Evolutionary conservation across 2,329 filamentous ascomycete genomes (phyloP).

Genomic region (Emericellopsis atlantica): DNA sequence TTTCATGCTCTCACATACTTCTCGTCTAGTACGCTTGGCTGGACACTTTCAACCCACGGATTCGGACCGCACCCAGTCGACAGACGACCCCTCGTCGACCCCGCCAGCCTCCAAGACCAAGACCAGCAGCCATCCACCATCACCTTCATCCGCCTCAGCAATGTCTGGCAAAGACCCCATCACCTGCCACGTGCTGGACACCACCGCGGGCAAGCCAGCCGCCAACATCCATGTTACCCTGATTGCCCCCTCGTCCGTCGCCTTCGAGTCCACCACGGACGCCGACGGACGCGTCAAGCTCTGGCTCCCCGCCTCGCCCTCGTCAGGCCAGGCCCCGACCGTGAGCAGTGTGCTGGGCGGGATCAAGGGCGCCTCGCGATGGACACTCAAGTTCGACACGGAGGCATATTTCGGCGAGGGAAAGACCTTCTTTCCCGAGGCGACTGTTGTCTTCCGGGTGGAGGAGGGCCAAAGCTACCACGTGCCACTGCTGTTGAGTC

Average conservation of each 20-base stretch:
- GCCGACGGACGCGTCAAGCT: constrained; percentile 59
- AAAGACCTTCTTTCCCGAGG: constrained; percentile 49
- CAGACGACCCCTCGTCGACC: not conserved
- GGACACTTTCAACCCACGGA: too few relatives aligned
- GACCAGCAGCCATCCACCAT: not conserved
- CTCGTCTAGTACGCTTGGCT: too few relatives aligned
- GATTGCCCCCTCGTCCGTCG: constrained; percentile 13
- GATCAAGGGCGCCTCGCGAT: constrained; percentile 34
- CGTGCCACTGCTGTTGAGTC: constrained; percentile 64
- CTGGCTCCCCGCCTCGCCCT: constrained; percentile 50
- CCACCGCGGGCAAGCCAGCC: constrained; percentile 58
- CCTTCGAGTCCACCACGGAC: constrained; percentile 59
- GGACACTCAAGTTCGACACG: constrained; percentile 63
- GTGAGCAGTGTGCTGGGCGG: constrained; percentile 41
- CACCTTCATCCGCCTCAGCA: not conserved
- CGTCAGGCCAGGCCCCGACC: constrained; percentile 43
- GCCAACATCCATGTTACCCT: constrained; percentile 54
- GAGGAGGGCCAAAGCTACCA: constrained; percentile 57
- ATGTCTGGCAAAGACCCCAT: constrained; percentile 46
- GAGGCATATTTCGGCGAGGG: constrained; percentile 56
- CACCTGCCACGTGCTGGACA: constrained; percentile 82
- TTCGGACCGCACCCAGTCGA: too few relatives aligned
- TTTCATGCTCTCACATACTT: too few relatives aligned
- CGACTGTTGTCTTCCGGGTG: constrained; percentile 39
- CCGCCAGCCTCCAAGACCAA: not conserved